Evolutionary conservation across 345 rosid genomes (phyloP).

Genomic region (Cardiospermum halicacabum): DNA sequence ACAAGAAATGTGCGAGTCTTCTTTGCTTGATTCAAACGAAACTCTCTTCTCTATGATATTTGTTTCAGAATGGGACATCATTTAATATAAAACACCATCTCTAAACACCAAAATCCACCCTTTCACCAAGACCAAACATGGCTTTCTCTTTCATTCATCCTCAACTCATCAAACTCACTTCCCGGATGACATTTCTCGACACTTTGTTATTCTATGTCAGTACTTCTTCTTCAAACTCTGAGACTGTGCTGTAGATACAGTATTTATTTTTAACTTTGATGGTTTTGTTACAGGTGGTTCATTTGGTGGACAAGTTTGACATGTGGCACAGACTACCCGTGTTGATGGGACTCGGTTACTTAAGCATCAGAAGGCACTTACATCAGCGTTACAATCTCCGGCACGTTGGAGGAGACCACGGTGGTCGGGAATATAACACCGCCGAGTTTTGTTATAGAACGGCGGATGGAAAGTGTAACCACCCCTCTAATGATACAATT

Average conservation of each 20-base stretch:
- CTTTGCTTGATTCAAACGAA: no score
- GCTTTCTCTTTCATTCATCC: conserved; percentile 47
- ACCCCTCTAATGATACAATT: conserved; percentile 45
- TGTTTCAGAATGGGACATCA: no score
- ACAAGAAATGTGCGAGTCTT: no score
- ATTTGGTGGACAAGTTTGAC: conserved; percentile 57
- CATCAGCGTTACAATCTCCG: conserved; percentile 70
- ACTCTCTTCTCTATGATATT: no score
- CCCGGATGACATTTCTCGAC: conserved; percentile 56
- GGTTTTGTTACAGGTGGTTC: conserved; percentile 33
- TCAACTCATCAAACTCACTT: conserved; percentile 40
- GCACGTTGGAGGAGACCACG: conserved; percentile 49
- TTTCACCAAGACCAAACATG: conserved; percentile 24
- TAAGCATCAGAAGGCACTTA: conserved; percentile 61
- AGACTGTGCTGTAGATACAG: no score
- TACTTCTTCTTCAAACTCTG: no score
- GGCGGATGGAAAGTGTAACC: conserved; percentile 62
- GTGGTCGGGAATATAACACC: conserved; percentile 48
- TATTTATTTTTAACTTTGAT: neutral
- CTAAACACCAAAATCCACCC: neutral
- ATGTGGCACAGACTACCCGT: conserved; percentile 70
- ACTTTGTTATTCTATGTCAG: conserved; percentile 49
- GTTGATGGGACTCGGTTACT: conserved; percentile 47
- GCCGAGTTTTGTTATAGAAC: conserved; percentile 49
- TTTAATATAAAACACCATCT: no score